Percentiles rank a stretch among this genome's conserved stretches.
phyloP scores from a whole-genome alignment of 176 grass and related monocot genomes.

The Avena insularis region DNA sequence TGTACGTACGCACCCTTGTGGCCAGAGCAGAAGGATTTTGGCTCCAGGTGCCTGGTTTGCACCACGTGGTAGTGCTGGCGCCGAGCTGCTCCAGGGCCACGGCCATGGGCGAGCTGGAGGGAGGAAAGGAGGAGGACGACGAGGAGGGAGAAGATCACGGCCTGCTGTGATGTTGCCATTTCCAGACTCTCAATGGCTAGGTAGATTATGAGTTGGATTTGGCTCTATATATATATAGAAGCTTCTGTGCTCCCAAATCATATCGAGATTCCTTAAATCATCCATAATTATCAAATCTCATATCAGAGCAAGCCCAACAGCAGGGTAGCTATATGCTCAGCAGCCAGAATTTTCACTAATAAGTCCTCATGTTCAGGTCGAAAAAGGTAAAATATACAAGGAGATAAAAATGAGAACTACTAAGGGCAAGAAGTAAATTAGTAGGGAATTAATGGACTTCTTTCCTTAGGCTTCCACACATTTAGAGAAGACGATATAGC shows the following conservation, averaged over 20 bases:
- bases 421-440: no score
- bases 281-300: no score
- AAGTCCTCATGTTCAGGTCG: no score
- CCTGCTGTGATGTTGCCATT: not conserved
- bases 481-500: no score
- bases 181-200: not conserved
- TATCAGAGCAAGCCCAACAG: no score
- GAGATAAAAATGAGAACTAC: no score
- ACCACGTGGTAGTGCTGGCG: slow-evolving; percentile 27
- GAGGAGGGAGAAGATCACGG: not conserved
- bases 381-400: no score
- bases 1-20: slow-evolving; percentile 1
- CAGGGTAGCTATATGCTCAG: no score
- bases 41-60: not conserved
- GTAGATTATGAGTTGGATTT: not conserved
- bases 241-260: not conserved
- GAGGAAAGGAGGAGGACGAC: not conserved
- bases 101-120: not conserved
- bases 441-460: no score
- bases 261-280: no score
- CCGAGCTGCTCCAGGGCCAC: not conserved
- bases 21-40: slow-evolving; percentile 30
- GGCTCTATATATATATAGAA: not conserved
- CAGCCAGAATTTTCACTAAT: no score
- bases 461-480: no score